A percentile compares a stretch with the other conserved stretches of the same genome.
phyloP scores from a whole-genome alignment of 495 filamentous ascomycete genomes.

The Xylaria curta region DNA sequence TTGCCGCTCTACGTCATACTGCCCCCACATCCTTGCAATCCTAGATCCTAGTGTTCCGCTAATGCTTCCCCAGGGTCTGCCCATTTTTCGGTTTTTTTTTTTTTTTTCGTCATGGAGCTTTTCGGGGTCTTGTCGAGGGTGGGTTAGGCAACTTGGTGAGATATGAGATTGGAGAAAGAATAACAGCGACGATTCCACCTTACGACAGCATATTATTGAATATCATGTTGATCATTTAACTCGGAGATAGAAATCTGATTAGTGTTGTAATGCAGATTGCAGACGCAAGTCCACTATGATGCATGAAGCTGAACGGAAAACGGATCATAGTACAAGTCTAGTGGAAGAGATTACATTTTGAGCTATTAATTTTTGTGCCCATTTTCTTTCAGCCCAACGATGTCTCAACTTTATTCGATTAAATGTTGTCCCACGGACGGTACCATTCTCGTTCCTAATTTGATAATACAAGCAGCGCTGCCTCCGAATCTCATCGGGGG shows the following conservation, averaged over 20 bases:
- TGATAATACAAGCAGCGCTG: neutral
- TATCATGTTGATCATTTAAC: neutral
- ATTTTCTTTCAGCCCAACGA: neutral
- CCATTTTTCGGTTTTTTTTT: neutral
- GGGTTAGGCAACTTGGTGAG: neutral
- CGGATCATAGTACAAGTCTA: neutral
- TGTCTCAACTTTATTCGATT: neutral
- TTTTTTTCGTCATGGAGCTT: neutral
- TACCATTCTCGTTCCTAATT: neutral
- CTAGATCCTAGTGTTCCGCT: neutral
- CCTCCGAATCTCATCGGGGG: neutral
- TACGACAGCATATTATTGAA: neutral
- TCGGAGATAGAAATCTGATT: neutral
- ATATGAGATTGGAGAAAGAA: neutral
- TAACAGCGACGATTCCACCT: neutral
- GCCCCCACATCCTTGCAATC: neutral
- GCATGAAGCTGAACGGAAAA: neutral
- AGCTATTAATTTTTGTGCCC: neutral
- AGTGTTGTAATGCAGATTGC: neutral
- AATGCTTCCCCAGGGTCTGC: neutral
- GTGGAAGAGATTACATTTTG: neutral
- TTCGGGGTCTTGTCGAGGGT: neutral
- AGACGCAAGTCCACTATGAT: neutral
- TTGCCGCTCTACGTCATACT: constrained; percentile 21
- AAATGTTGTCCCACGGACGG: neutral